phyloP scores from a whole-genome alignment of 345 rosid genomes.

The Clarkia xantiana region DNA sequence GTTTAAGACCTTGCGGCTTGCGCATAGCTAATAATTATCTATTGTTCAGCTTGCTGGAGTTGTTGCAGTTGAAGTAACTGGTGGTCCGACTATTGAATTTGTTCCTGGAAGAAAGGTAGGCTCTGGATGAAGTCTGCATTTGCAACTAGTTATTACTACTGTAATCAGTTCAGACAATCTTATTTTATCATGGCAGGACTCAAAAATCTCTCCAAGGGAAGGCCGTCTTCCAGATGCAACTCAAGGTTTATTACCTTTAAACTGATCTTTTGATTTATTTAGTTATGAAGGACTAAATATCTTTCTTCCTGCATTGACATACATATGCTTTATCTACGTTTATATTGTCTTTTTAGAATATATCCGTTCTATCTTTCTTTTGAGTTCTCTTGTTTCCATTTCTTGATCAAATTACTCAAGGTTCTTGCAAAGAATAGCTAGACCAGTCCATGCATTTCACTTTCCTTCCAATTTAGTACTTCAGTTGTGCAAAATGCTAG shows the following conservation, averaged over 20 bases:
- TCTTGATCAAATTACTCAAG: too few relatives aligned
- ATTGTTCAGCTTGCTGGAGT: constrained; percentile 75
- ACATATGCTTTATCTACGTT: too few relatives aligned
- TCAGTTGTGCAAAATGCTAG: too few relatives aligned
- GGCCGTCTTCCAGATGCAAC: constrained; percentile 91
- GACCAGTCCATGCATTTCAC: too few relatives aligned
- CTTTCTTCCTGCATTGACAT: too few relatives aligned
- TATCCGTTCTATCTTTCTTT: too few relatives aligned
- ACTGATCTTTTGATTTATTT: not conserved
- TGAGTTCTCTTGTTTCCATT: too few relatives aligned
- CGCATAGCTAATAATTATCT: not conserved
- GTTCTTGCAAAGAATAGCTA: too few relatives aligned
- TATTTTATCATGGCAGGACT: constrained; percentile 39
- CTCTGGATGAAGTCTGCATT: constrained; percentile 1
- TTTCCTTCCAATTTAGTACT: too few relatives aligned
- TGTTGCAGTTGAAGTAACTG: constrained; percentile 92
- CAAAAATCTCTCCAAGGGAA: constrained; percentile 50
- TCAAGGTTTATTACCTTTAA: constrained; percentile 28
- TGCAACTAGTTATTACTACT: constrained; percentile 6
- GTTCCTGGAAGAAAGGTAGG: constrained; percentile 83
- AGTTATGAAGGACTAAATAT: not conserved
- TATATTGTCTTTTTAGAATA: too few relatives aligned
- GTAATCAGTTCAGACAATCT: constrained; percentile 2
- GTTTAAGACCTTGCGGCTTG: not conserved
- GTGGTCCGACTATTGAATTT: constrained; percentile 74